Percentiles rank a stretch among this genome's conserved stretches.
phyloP scores from a whole-genome alignment of 768 basidiomycete species.

The Guyanaporus albipodus region DNA sequence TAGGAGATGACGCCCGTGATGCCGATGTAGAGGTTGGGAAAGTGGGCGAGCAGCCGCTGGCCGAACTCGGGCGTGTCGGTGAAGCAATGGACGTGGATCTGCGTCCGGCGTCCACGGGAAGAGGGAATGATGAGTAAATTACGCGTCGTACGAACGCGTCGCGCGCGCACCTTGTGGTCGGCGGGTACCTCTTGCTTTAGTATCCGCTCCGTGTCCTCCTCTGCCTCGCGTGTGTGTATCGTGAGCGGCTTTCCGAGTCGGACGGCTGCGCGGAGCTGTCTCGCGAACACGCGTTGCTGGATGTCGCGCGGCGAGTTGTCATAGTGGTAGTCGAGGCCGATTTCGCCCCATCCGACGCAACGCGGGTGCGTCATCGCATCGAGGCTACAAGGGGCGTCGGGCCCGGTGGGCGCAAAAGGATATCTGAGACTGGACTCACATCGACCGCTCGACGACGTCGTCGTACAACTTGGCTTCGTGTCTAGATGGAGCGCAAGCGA shows the following conservation, averaged over 20 bases:
- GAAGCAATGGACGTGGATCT: conserved; percentile 89
- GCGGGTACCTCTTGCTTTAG: conserved; percentile 71
- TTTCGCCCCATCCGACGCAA: conserved; percentile 88
- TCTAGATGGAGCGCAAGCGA: conserved; percentile 28
- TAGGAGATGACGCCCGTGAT: conserved; percentile 87
- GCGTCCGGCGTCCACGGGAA: not conserved
- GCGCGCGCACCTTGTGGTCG: conserved; percentile 51
- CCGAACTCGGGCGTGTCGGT: conserved; percentile 80
- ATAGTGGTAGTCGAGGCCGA: conserved; percentile 85
- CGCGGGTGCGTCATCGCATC: conserved; percentile 76
- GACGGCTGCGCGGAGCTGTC: conserved; percentile 69
- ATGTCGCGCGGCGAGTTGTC: conserved; percentile 67
- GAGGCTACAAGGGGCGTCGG: conserved; percentile 38
- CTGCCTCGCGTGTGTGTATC: conserved; percentile 84
- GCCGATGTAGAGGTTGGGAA: conserved; percentile 80
- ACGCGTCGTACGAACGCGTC: too few species aligned
- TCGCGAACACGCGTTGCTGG: conserved; percentile 61
- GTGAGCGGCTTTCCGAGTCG: conserved; percentile 71
- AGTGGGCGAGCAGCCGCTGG: conserved; percentile 63
- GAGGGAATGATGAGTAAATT: too few species aligned
- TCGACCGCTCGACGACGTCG: conserved; percentile 62
- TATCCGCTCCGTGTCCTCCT: conserved; percentile 76
- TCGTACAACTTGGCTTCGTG: conserved; percentile 71
- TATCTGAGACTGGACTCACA: conserved; percentile 40
- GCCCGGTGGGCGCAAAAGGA: too few species aligned